Conservation (phyloP, 2,329 filamentous ascomycete genomes). For the Fusarium papillatum region DNA sequence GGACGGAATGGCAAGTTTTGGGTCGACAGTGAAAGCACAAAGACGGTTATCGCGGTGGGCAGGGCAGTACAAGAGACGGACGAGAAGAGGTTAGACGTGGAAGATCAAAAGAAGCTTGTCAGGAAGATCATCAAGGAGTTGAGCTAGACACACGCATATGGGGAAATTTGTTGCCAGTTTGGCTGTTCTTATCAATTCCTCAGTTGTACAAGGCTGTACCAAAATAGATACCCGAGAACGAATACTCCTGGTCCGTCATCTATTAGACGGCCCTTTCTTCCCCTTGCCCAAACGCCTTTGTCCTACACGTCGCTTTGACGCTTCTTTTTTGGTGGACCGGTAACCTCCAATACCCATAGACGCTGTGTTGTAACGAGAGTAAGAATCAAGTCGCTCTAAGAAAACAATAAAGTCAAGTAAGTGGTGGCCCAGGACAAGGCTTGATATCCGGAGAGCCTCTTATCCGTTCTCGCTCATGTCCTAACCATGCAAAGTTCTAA, state of each 20-base stretch:
- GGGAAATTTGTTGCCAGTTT: conserved; percentile 24
- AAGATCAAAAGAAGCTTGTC: conserved; percentile 79
- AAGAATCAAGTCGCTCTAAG: conserved; percentile 32
- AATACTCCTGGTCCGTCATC: conserved; percentile 35
- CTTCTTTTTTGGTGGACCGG: conserved; percentile 27
- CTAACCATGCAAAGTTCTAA: neutral
- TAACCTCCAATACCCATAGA: conserved; percentile 32
- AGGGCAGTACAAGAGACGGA: conserved; percentile 85
- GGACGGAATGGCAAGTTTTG: conserved; percentile 94
- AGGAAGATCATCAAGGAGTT: conserved; percentile 74
- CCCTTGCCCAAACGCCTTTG: conserved; percentile 38
- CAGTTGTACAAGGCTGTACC: conserved; percentile 35
- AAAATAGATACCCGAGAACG: conserved; percentile 44
- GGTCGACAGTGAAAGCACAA: conserved; percentile 85
- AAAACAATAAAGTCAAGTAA: conserved; percentile 18
- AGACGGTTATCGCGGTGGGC: conserved; percentile 83
- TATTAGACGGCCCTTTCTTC: conserved; percentile 32
- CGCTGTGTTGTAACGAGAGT: conserved; percentile 38
- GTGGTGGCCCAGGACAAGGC: neutral
- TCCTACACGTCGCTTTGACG: conserved; percentile 22
- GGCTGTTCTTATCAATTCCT: conserved; percentile 37
- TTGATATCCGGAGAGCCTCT: neutral
- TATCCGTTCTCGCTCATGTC: neutral
- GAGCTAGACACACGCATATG: conserved; percentile 51
- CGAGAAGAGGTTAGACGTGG: conserved; percentile 71